Conservation (phyloP, 495 filamentous ascomycete species). For the Penicillium coprophilum region DNA sequence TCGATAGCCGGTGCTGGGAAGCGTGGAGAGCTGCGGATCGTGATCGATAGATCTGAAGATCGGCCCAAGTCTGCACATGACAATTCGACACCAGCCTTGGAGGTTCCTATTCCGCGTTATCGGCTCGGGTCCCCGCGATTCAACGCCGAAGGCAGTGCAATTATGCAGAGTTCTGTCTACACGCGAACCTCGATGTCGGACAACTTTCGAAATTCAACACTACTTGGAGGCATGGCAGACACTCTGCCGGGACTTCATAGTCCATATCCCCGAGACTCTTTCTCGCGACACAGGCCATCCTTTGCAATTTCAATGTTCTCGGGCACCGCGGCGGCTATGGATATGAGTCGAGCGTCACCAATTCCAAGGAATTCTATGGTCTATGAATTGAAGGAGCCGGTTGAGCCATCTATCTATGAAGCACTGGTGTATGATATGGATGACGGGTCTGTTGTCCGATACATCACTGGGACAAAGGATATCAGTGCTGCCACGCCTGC, state of each 20-base stretch:
- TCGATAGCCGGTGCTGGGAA: conserved; percentile 33
- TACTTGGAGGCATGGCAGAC: conserved; percentile 30
- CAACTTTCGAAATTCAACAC: conserved; percentile 51
- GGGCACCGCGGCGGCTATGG: conserved; percentile 40
- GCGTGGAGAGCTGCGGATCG: conserved; percentile 71
- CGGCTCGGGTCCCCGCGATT: conserved; percentile 81
- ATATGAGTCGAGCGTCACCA: conserved; percentile 33
- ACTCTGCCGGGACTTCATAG: conserved; percentile 22
- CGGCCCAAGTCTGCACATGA: conserved; percentile 69
- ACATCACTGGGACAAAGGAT: conserved; percentile 65
- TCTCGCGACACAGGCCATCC: conserved; percentile 30
- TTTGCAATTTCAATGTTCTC: conserved; percentile 51
- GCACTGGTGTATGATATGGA: conserved; percentile 69
- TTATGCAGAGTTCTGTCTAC: conserved; percentile 73
- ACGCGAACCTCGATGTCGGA: conserved; percentile 55
- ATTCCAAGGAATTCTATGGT: conserved; percentile 39
- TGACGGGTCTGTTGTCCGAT: conserved; percentile 80
- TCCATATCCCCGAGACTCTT: conserved; percentile 28
- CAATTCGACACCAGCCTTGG: conserved; percentile 53
- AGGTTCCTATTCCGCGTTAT: conserved; percentile 85
- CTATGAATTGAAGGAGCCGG: conserved; percentile 47
- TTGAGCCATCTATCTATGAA: conserved; percentile 71
- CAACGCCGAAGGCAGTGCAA: conserved; percentile 72
- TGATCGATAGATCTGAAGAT: conserved; percentile 75
- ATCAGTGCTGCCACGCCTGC: conserved; percentile 90